Evolutionary conservation across 805 yeast species (phyloP).

Genomic region (Saturnispora serradocipensis): DNA sequence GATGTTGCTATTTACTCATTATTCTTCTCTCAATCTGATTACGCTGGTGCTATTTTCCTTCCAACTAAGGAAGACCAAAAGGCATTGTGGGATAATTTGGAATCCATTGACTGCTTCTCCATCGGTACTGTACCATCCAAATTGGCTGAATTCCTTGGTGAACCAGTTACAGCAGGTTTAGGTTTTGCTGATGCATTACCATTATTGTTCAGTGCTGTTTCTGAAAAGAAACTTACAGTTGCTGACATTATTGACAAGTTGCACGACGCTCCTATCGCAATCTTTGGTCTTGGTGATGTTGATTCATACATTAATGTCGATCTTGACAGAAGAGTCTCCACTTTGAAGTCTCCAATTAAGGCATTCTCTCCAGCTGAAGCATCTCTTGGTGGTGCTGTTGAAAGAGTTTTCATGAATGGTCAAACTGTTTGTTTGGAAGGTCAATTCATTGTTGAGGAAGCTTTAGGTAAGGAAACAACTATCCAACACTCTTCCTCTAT

Average conservation of each 20-base stretch:
- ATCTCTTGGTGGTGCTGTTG: slow-evolving; percentile 70
- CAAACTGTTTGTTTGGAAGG: slow-evolving; percentile 85
- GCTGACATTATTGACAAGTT: slow-evolving; percentile 64
- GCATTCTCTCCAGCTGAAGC: slow-evolving; percentile 51
- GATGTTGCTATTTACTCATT: slow-evolving; percentile 78
- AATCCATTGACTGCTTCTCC: slow-evolving; percentile 74
- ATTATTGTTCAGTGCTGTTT: slow-evolving; percentile 70
- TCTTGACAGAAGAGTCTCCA: slow-evolving; percentile 54
- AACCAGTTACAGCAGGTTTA: slow-evolving; percentile 55
- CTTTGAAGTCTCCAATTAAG: slow-evolving; percentile 32
- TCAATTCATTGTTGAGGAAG: slow-evolving; percentile 47
- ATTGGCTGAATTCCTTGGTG: slow-evolving; percentile 56
- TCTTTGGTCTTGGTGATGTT: slow-evolving; percentile 77
- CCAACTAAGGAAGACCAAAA: slow-evolving; percentile 77
- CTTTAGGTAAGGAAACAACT: slow-evolving; percentile 51
- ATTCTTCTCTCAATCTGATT: slow-evolving; percentile 64
- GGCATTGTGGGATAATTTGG: slow-evolving; percentile 71
- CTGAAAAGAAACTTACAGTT: slow-evolving; percentile 59
- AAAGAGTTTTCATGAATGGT: slow-evolving; percentile 72
- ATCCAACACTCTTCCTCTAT: slow-evolving; percentile 34
- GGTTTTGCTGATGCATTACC: slow-evolving; percentile 80
- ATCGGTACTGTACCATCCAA: slow-evolving; percentile 71
- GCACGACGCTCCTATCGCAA: slow-evolving; percentile 71
- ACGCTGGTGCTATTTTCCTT: slow-evolving; percentile 60
- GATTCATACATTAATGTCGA: slow-evolving; percentile 76